Evolutionary conservation across 345 rosid genomes (phyloP), one percentile per base, ranked within the genome.

Genomic region (Populus tremula): DNA sequence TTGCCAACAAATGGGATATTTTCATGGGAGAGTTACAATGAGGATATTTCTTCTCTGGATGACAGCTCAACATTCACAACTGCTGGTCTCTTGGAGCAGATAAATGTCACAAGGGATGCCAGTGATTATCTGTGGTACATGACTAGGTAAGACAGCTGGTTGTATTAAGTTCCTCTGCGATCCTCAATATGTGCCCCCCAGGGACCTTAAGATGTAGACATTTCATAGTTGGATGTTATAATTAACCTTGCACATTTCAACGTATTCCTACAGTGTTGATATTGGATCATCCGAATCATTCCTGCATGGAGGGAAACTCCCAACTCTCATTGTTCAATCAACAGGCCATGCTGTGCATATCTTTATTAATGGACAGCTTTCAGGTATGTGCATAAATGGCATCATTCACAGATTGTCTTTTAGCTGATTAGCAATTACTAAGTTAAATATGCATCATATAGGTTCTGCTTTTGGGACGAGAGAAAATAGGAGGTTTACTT

Each of bases 391-490:
- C 73, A 56, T 67, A 25, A 39, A 50, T 27, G 54, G 14, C 29
- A 69, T 68, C 47, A 74, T 62, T 29, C 49, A 36, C 18, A 29
- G 16, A 20, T 75, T 72, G 11, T 72, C 33, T 39, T 71, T 70
- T 41, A 13, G 69, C 67, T 59, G 18, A 76, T 77, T 5, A 20
- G 33, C 23, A 69, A 27, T 56, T 39, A 67, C 67, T 39, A 69
- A 36, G 69, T 8, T 66, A 67, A 20, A 49, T 71, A 29, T 81
- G 64, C 35, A n/a, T 77, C n/a, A 39, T 20, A 25, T 72, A 96
- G 98, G 97, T 81, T 94, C 99, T 85, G 92, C 95, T 53, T 91
- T 85, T 49, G 97, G 97, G 77, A 91, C 98, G 39, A 91, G 98
- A 82, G 78, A 90, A 84, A 86, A 87, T 73, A 86, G 93, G 86